phyloP scores from a whole-genome alignment of 768 basidiomycete genomes.

The Tubosaeta brunneosetosa region DNA sequence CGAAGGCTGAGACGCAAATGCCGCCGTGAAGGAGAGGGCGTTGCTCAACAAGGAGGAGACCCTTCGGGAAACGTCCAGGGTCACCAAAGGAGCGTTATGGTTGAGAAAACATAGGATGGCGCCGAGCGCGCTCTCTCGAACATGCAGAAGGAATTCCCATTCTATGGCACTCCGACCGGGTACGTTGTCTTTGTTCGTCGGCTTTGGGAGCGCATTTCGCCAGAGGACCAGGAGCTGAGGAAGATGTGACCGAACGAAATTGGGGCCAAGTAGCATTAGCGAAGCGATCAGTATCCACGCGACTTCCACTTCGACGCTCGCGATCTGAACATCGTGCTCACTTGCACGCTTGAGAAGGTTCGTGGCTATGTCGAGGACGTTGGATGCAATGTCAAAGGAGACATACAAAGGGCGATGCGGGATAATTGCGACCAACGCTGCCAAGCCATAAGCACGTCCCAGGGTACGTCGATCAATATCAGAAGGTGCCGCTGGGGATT shows the following conservation, averaged over 20 bases:
- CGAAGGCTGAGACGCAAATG: constrained; percentile 66
- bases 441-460: constrained; percentile 88
- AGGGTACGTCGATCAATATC: constrained; percentile 70
- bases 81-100: constrained; percentile 77
- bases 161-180: constrained; percentile 67
- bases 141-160: constrained; percentile 88
- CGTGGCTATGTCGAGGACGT: constrained; percentile 87
- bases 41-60: constrained; percentile 85
- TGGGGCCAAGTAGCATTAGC: constrained; percentile 87
- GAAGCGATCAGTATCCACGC: constrained; percentile 92
- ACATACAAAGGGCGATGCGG: constrained; percentile 88
- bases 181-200: constrained; percentile 78
- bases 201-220: constrained; percentile 95
- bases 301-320: constrained; percentile 82
- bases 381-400: constrained; percentile 88
- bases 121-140: constrained; percentile 85
- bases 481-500: constrained; percentile 64
- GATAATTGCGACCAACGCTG: constrained; percentile 80
- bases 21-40: constrained; percentile 82
- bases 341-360: constrained; percentile 86
- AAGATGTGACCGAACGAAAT: constrained; percentile 90
- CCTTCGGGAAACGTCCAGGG: constrained; percentile 86
- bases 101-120: constrained; percentile 85
- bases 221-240: constrained; percentile 93
- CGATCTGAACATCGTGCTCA: constrained; percentile 83